Percentiles rank a stretch among this genome's conserved stretches.
These are phyloP conservation scores for Iris pallida DNA, from an alignment of 116 monocot species.

Conservation along the genomic window DNA sequence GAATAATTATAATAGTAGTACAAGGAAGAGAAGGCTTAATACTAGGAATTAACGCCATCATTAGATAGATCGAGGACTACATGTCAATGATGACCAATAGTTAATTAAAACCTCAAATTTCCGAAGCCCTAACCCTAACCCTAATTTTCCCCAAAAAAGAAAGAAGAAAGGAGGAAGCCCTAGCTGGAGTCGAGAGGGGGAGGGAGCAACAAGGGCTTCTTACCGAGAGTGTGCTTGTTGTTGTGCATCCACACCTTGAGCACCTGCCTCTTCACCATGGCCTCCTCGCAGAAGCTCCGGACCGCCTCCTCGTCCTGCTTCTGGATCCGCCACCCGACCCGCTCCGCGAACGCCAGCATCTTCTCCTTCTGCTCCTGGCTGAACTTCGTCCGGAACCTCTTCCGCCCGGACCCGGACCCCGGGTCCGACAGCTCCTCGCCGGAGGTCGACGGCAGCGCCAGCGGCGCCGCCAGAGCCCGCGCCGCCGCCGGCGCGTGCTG, in stretches of 20 bases:
- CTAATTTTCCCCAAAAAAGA: too few species aligned
- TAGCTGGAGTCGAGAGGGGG: background rate
- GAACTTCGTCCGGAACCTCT: conserved; percentile 85
- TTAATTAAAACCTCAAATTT: too few species aligned
- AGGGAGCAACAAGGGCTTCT: conserved; percentile 30
- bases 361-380: conserved; percentile 87
- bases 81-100: too few species aligned
- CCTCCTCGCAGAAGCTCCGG: conserved; percentile 88
- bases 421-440: background rate
- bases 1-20: too few species aligned
- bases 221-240: conserved; percentile 96
- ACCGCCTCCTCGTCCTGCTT: conserved; percentile 85
- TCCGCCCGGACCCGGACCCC: conserved; percentile 33
- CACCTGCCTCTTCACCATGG: conserved; percentile 61
- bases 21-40: too few species aligned
- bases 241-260: conserved; percentile 99
- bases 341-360: conserved; percentile 81
- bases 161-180: too few species aligned
- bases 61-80: too few species aligned
- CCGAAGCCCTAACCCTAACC: too few species aligned
- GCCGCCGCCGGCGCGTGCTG: conserved; percentile 18
- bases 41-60: too few species aligned
- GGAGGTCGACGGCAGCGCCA: background rate
- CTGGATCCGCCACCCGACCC: conserved; percentile 89
- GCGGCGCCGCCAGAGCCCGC: conserved; percentile 28